Evolutionary conservation across 192 early-diverging fungal species (phyloP).

Genomic region (Spizellomyces sp.): DNA sequence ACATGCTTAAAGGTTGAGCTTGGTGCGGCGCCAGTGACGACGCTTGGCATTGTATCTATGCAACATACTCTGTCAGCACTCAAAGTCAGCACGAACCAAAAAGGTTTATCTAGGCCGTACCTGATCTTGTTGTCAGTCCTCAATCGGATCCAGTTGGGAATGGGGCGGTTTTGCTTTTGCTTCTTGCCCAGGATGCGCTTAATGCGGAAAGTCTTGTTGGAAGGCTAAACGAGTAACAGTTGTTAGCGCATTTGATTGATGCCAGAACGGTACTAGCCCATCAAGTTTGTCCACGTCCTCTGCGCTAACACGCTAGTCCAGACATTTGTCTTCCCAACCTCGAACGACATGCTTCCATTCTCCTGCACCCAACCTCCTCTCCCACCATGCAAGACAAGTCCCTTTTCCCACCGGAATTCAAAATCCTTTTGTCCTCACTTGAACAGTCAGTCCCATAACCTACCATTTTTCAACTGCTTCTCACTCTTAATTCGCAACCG

Average conservation of each 20-base stretch:
- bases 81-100: not conserved
- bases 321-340: too few species aligned
- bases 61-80: not conserved
- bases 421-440: too few species aligned
- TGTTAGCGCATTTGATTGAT: not conserved
- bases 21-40: conserved; percentile 98
- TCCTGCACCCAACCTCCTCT: too few species aligned
- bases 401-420: too few species aligned
- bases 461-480: too few species aligned
- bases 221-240: conserved; percentile 64
- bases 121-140: conserved; percentile 92
- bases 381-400: too few species aligned
- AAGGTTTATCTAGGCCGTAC: conserved; percentile 34
- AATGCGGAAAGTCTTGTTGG: conserved; percentile 96
- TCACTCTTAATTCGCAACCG: too few species aligned
- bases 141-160: conserved; percentile 97
- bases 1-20: conserved; percentile 81
- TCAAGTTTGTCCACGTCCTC: too few species aligned
- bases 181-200: conserved; percentile 99
- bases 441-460: too few species aligned
- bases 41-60: conserved; percentile 97
- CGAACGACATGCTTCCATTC: too few species aligned
- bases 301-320: too few species aligned
- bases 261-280: too few species aligned
- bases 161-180: conserved; percentile 97